Conservation (phyloP, 257 asterid genomes). For the Echites panduratus region DNA sequence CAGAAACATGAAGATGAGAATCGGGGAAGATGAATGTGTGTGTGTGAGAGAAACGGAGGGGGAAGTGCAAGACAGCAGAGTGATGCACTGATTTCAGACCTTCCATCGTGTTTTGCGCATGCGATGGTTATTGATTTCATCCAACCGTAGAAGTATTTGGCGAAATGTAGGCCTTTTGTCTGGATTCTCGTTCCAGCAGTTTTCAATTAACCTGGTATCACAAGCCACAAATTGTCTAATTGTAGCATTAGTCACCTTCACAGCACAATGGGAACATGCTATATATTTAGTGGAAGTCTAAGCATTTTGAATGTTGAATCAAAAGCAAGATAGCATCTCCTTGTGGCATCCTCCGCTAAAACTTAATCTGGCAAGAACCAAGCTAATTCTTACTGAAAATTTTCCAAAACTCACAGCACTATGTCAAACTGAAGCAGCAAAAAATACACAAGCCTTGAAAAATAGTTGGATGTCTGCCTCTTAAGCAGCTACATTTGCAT, state of each 20-base stretch:
- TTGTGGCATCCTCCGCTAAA: not conserved
- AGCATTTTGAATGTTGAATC: not conserved
- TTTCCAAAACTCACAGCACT: not conserved
- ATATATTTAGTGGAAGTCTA: not conserved
- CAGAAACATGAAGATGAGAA: not conserved
- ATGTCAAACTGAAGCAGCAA: not conserved
- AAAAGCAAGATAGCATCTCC: not conserved
- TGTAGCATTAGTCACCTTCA: not conserved
- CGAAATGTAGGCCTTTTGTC: slow-evolving; percentile 55
- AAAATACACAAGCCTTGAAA: not conserved
- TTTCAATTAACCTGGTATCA: slow-evolving; percentile 61
- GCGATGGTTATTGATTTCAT: slow-evolving; percentile 37
- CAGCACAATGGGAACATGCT: not conserved
- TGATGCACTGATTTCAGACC: slow-evolving; percentile 38
- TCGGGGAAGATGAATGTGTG: no score
- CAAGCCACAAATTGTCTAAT: slow-evolving; percentile 13
- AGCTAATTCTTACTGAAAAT: not conserved
- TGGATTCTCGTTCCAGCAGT: slow-evolving; percentile 63
- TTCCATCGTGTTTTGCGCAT: slow-evolving; percentile 59
- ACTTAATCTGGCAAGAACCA: not conserved
- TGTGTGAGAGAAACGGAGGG: not conserved
- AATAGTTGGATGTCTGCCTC: not conserved
- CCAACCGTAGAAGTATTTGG: slow-evolving; percentile 54
- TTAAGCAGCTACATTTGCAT: not conserved
- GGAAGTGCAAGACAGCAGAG: no score